A percentile compares a stretch with the other conserved stretches of the same genome.
phyloP scores from a whole-genome alignment of 495 filamentous ascomycete genomes.

The Neurospora tetraspora region DNA sequence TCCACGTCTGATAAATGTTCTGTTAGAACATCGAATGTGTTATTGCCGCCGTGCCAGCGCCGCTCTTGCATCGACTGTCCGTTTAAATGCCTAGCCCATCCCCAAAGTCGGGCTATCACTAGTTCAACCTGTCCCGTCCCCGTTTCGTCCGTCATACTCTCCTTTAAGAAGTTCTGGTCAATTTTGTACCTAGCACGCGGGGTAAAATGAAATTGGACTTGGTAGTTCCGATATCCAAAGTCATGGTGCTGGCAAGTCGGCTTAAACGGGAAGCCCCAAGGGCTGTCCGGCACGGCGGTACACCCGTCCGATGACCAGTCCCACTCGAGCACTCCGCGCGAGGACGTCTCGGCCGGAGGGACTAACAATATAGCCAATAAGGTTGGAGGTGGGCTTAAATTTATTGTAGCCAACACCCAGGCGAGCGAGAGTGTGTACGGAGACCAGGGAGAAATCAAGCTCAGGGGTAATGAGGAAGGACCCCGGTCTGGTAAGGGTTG shows the following conservation, averaged over 20 bases:
- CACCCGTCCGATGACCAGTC: too few relatives aligned
- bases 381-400: background rate
- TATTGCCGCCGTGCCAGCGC: too few relatives aligned
- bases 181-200: background rate
- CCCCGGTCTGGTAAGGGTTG: background rate
- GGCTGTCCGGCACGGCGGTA: too few relatives aligned
- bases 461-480: background rate
- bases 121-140: too few relatives aligned
- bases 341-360: background rate
- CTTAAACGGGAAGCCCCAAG: too few relatives aligned
- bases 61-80: too few relatives aligned
- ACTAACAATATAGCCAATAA: background rate
- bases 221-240: background rate
- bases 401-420: background rate
- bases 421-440: background rate
- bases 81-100: too few relatives aligned
- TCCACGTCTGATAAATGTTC: too few relatives aligned
- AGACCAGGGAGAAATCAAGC: background rate
- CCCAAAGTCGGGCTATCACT: too few relatives aligned
- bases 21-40: too few relatives aligned
- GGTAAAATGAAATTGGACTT: background rate
- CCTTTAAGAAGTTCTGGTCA: background rate
- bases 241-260: background rate
- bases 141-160: too few relatives aligned
- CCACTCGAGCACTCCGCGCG: too few relatives aligned